Evolutionary conservation across 23 red algal genomes (phyloP), one percentile per base, ranked within the genome.

Genomic region (Gracilaria domingensis): DNA sequence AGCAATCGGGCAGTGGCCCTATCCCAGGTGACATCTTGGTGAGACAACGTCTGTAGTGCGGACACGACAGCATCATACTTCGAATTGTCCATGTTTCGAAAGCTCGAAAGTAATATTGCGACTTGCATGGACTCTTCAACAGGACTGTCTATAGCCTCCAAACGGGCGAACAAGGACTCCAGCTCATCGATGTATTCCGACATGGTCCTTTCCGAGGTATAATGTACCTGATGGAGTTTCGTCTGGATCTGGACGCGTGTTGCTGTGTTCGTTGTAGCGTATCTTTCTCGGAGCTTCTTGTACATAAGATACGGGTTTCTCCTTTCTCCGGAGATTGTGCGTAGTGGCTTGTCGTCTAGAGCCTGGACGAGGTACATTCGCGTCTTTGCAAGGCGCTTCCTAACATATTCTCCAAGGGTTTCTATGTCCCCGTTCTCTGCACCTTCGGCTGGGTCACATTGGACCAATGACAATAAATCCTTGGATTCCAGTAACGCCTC

Each of bases 61-160:
- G 56, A 40, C 0, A 84, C 66, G 6, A 84, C 80, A 26, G 80
- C 54, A 36, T 28, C 55, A 32, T 84, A 84, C 4, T 13, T 8
- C 12, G 13, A 36, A 8, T 65, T 56, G 5, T 20, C 53, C 23
- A 30, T 84, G 58, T 66, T 59, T 33, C 80, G 54, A 39, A 84
- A 64, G 32, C 2, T 40, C 17, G 80, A 32, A 16, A 84, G 18
- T 23, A 84, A 44, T 84, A 84, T 84, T n/a, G 59, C 59, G 8
- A 66, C 2, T 66, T 84, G 80, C 80, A 84, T 84, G 26, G 58
- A 65, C 13, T 84, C 80, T 53, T 84, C 59, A 24, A 65, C 29
- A 25, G 80, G 55, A 21, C 58, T 58, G 9, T 35, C n/a, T 16
- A 56, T 65, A 21, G 20, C 58, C 20, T 84, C 55, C 11, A 84